These are phyloP conservation scores for Vinca major DNA, from an alignment of 305 asterid genomes.

Conservation along the genomic window DNA sequence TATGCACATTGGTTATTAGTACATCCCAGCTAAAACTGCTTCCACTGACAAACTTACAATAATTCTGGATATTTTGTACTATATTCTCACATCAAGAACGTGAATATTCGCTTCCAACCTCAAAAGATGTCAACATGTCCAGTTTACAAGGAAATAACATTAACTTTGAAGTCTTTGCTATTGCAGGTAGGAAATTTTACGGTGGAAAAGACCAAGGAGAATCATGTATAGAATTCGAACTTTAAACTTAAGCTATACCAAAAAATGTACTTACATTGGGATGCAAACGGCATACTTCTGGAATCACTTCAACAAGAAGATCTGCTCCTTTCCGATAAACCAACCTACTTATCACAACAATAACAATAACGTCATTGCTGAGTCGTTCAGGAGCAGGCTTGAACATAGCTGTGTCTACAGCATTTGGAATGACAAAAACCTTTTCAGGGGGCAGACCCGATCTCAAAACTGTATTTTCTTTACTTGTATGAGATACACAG, in stretches of 20 bases:
- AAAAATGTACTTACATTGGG: conserved; percentile 54
- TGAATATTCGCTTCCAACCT: neutral
- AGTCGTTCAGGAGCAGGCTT: conserved; percentile 74
- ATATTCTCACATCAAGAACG: neutral
- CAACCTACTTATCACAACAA: conserved; percentile 87
- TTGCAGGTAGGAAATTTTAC: neutral
- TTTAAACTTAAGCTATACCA: neutral
- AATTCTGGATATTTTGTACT: neutral
- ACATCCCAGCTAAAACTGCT: neutral
- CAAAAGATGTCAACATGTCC: neutral
- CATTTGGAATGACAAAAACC: conserved; percentile 92
- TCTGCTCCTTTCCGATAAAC: conserved; percentile 95
- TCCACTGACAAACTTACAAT: neutral
- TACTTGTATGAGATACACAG: conserved; percentile 96
- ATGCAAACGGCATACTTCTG: conserved; percentile 78
- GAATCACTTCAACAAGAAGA: conserved; percentile 91
- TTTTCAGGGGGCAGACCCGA: conserved; percentile 94
- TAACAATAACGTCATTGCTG: conserved; percentile 50
- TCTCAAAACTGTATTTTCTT: conserved; percentile 84
- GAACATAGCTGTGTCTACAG: conserved; percentile 93
- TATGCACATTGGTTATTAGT: neutral
- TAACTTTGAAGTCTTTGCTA: neutral
- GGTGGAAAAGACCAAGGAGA: neutral
- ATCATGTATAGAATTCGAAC: neutral
- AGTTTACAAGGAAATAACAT: neutral